These are phyloP conservation scores for Krasilnikovozyma curviuscula DNA, from an alignment of 768 basidiomycete genomes.

Conservation along the genomic window DNA sequence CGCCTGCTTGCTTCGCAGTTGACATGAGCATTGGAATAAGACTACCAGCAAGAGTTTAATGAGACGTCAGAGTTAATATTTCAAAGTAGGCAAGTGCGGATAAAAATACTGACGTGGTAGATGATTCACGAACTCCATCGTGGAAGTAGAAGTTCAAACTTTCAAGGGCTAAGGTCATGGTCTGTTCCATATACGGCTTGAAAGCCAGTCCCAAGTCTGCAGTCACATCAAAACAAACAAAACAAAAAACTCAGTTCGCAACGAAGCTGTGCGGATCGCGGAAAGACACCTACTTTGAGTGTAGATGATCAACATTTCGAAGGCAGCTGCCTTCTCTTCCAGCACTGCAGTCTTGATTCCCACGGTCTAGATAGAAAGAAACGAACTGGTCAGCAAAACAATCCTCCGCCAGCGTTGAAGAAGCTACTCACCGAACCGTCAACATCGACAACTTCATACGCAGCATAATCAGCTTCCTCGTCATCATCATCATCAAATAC, in stretches of 20 bases:
- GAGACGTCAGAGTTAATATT: neutral
- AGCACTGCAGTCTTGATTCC: conserved; percentile 61
- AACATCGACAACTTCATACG: conserved; percentile 58
- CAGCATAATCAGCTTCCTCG: conserved; percentile 28
- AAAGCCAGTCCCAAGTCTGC: conserved; percentile 40
- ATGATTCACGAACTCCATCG: conserved; percentile 63
- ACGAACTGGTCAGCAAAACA: neutral
- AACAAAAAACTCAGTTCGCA: neutral
- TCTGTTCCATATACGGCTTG: conserved; percentile 51
- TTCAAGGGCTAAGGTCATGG: conserved; percentile 51
- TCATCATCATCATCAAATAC: conserved; percentile 33
- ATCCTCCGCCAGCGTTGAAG: no score
- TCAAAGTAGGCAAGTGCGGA: neutral
- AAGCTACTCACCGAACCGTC: conserved; percentile 35
- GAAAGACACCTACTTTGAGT: conserved; percentile 31
- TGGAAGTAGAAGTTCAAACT: conserved; percentile 60
- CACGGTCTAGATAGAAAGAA: conserved; percentile 32
- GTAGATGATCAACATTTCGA: conserved; percentile 68
- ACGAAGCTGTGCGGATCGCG: neutral
- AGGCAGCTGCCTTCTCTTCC: conserved; percentile 74
- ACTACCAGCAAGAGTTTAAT: conserved; percentile 1
- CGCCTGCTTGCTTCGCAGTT: conserved; percentile 5
- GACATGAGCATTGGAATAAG: conserved; percentile 28
- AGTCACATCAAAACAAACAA: neutral
- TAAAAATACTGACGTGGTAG: conserved; percentile 39